Conservation (phyloP, 2,329 filamentous ascomycete species). For the Fusarium xylarioides region DNA sequence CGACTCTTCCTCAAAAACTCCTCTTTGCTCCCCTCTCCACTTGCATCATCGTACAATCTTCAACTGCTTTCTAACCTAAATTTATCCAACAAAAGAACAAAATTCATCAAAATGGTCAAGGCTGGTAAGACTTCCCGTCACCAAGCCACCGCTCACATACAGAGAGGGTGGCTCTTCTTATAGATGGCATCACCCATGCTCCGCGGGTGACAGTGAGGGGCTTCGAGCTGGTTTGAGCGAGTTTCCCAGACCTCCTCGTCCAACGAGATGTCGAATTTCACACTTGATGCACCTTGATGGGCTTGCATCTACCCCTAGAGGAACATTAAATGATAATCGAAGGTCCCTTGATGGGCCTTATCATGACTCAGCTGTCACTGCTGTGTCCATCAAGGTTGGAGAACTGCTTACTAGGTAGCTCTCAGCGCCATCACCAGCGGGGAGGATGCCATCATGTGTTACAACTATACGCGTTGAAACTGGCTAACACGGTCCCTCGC, state of each 20-base stretch:
- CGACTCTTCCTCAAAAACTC: constrained; percentile 42
- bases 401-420: background rate
- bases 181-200: constrained; percentile 26
- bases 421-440: background rate
- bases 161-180: constrained; percentile 40
- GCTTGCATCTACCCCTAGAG: constrained; percentile 30
- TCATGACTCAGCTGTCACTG: constrained; percentile 3
- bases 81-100: constrained; percentile 31
- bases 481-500: constrained; percentile 40
- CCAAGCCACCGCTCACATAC: constrained; percentile 3
- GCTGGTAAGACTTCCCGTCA: constrained; percentile 72
- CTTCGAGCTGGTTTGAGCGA: constrained; percentile 68
- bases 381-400: constrained; percentile 1
- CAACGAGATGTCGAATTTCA: constrained; percentile 40
- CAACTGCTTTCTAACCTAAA: constrained; percentile 29
- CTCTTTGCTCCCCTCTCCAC: constrained; percentile 38
- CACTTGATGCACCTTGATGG: constrained; percentile 56
- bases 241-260: constrained; percentile 57
- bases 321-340: constrained; percentile 7
- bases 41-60: constrained; percentile 32
- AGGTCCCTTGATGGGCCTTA: constrained; percentile 48
- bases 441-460: background rate
- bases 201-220: constrained; percentile 30
- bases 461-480: background rate
- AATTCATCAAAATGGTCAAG: constrained; percentile 90